These are phyloP conservation scores for Trichosporon sp. DNA, from an alignment of 1,284 basidiomycete species.

Conservation along the genomic window DNA sequence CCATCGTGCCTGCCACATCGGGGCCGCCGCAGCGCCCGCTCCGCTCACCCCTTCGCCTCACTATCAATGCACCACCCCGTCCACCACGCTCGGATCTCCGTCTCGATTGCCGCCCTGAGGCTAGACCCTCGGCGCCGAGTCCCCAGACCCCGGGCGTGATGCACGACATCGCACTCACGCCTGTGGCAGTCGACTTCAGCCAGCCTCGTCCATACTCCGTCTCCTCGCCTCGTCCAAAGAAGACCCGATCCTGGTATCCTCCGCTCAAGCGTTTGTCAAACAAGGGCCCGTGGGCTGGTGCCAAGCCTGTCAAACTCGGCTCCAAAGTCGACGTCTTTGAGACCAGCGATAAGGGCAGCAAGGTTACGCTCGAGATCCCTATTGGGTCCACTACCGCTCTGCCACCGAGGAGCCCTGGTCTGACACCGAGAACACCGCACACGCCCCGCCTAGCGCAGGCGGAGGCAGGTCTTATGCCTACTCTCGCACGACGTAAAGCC, in stretches of 20 bases:
- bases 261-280: background rate
- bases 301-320: conserved; percentile 3
- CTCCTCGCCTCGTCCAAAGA: background rate
- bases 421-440: background rate
- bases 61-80: background rate
- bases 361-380: background rate
- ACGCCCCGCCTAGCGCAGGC: background rate
- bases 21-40: background rate
- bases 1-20: background rate
- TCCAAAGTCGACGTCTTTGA: background rate
- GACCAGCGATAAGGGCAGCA: background rate
- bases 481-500: background rate
- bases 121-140: conserved; percentile 17
- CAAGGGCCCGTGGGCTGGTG: background rate
- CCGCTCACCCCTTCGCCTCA: conserved; percentile 27
- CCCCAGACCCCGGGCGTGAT: conserved; percentile 32
- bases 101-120: background rate
- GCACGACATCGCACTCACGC: conserved; percentile 48
- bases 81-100: conserved; percentile 4
- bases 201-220: conserved; percentile 5
- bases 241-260: background rate
- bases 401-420: background rate
- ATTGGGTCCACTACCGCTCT: background rate
- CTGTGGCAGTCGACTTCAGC: conserved; percentile 28
- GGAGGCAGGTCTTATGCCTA: background rate